Evolutionary conservation across 83 land plant genomes (phyloP), one percentile per base, ranked within the genome.

Genomic region (Larix sibirica): DNA sequence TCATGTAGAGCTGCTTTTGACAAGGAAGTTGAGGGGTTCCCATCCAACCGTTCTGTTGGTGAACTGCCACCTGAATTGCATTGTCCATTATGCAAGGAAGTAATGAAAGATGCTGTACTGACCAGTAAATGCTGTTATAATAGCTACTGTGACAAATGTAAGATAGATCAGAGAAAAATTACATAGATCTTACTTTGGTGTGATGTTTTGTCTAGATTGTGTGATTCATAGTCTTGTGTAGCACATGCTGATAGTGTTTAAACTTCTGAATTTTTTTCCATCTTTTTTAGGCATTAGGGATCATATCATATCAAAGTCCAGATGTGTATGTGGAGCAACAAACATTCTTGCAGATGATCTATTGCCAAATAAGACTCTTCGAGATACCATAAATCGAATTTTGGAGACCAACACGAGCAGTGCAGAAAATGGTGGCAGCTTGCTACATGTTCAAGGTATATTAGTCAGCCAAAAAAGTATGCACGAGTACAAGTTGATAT

Each of bases 71-170:
- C 93, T 42, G 97, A 96, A 81, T 86, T 95, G 17, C 93, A 88
- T 47, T 96, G 99, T 62, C 97, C 97, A 3, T 75, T 96, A 83
- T 96, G 99, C 81, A 91, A 87, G 83, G 92, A 90, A 82, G 96
- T 93, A 2, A 89, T 96, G 92, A 96, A 93, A 82, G 99, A 96
- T 89, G 99, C 97, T 66, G 99, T 96, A 0, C 81, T 96, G 3
- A 96, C 99, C 7, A 93, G 97, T 89, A 95, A 90, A 77, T 96
- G 99, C 75, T 96, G 99, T 80, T 96, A 91, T 76, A 83, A 84
- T 23, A 96, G 96, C 75, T 96, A 90, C 81, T 96, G 99, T 86
- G 97, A 96, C 75, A 90, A 87, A 88, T 96, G 99, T 66, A 62
- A 24, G 62, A 81, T 18, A 81, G 69, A 33, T 42, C 20, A 13